A percentile compares a stretch with the other conserved stretches of the same genome.
phyloP scores from a whole-genome alignment of 1,284 basidiomycete genomes.

The Phlebopus sp. region DNA sequence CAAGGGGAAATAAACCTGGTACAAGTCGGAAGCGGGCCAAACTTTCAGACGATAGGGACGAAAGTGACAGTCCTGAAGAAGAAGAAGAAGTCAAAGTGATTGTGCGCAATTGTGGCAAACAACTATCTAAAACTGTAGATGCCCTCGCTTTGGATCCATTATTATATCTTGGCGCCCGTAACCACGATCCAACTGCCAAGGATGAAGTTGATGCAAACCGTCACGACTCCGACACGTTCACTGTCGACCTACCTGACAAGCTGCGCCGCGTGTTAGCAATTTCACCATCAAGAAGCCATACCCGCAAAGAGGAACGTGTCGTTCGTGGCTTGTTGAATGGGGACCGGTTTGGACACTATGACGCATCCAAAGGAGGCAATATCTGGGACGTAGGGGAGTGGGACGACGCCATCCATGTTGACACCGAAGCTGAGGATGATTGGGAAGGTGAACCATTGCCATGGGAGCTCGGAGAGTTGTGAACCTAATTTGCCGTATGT shows the following conservation, averaged over 20 bases:
- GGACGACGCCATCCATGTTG: conserved; percentile 31
- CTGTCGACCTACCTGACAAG: conserved; percentile 63
- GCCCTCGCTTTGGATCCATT: conserved; percentile 43
- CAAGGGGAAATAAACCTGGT: conserved; percentile 41
- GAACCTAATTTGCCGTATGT: conserved; percentile 29
- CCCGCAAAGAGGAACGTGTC: conserved; percentile 50
- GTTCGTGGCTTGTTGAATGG: conserved; percentile 62
- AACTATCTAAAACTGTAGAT: conserved; percentile 8
- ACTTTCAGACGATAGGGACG: conserved; percentile 35
- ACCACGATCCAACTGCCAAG: conserved; percentile 29
- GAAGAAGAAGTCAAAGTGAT: conserved; percentile 21
- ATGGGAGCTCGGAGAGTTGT: conserved; percentile 75
- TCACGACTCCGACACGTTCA: conserved; percentile 37
- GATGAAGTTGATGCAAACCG: conserved; percentile 25
- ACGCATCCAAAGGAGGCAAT: conserved; percentile 61
- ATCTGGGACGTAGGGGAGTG: conserved; percentile 77
- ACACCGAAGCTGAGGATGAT: conserved; percentile 61
- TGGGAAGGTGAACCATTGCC: conserved; percentile 80
- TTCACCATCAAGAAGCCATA: conserved; percentile 41
- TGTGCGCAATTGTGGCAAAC: conserved; percentile 12
- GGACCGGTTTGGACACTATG: conserved; percentile 51
- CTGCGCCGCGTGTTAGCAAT: conserved; percentile 62
- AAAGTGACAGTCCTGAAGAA: conserved; percentile 21
- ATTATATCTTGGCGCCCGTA: conserved; percentile 34
- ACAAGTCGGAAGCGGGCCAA: conserved; percentile 42